Base-by-base conservation (phyloP, 139 green algal species). In the Haematococcus sp. region DNA sequence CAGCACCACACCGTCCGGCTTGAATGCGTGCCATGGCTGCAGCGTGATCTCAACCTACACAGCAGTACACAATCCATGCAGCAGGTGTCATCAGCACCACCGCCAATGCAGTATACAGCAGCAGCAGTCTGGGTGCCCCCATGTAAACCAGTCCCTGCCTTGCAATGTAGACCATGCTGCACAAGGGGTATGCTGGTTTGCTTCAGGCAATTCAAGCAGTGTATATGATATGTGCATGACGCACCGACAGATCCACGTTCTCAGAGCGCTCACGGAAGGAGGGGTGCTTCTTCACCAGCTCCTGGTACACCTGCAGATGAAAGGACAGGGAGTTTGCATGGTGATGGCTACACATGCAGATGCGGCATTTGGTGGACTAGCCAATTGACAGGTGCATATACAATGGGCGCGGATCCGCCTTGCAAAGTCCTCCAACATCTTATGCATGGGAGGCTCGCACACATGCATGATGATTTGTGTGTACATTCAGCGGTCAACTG, bases 1-100 rank as follows among this genome's bases (percentile, higher is more conserved):
- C 46, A 98, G 88, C 80, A 98, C 94, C 27, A 98, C 92, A 60
- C 94, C 94, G 81, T 98, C 94, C 33, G 94, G 94, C 76, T 91
- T 88, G 88, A 97, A 98, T 0, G 91, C 93, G 52, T 86, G 77
- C 92, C 92, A 98, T 1, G 94, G 94, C 87, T 98, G 94, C 74
- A 97, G 86, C 0, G 89, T 93, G 40, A 98, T 89, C 81, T 98
- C 93, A 13, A 95, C 86, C 89, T 92, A 49, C 40, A 49, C 7
- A 49, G 40, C 40, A 49, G 40, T n/a, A n/a, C n/a, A n/a, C n/a
- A n/a, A n/a, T n/a, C n/a, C n/a, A n/a, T n/a, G n/a, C n/a, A n/a
- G n/a, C n/a, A n/a, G n/a, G n/a, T n/a, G n/a, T n/a, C n/a, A n/a
- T n/a, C n/a, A n/a, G n/a, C n/a, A n/a, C n/a, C n/a, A n/a, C n/a